Conservation (phyloP, 352 stramenopile genomes). For the Phytopythium mirpurense region DNA sequence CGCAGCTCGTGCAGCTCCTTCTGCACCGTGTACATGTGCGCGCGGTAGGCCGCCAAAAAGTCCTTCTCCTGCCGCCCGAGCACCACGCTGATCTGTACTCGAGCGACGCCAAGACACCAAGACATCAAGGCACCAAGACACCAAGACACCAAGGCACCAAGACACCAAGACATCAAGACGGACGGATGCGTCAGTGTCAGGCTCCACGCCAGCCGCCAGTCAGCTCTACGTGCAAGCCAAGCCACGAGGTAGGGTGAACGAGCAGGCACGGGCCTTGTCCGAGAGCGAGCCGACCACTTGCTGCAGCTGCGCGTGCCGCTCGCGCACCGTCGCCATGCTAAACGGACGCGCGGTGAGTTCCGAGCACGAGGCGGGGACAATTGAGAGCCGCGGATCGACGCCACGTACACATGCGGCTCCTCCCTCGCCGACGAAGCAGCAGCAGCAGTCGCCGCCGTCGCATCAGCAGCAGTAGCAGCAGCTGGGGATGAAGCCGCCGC, state of each 20-base stretch:
- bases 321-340: conserved; percentile 75
- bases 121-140: no score
- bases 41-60: conserved; percentile 90
- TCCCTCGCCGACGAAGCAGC: no score
- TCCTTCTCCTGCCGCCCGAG: conserved; percentile 90
- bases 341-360: background rate
- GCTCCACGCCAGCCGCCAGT: no score
- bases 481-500: conserved; percentile 10
- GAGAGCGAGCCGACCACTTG: conserved; percentile 78
- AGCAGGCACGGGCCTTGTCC: no score
- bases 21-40: conserved; percentile 95
- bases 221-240: no score
- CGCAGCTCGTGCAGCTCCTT: conserved; percentile 91
- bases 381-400: background rate
- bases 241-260: no score
- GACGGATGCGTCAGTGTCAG: no score
- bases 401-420: conserved; percentile 40
- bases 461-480: no score
- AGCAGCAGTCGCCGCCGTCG: no score
- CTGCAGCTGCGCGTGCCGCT: conserved; percentile 77
- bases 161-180: no score
- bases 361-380: no score
- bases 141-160: background rate
- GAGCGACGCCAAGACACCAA: no score
- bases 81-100: conserved; percentile 83